phyloP scores from a whole-genome alignment of 2,329 filamentous ascomycete species.

The Sphaerostilbella broomeana region DNA sequence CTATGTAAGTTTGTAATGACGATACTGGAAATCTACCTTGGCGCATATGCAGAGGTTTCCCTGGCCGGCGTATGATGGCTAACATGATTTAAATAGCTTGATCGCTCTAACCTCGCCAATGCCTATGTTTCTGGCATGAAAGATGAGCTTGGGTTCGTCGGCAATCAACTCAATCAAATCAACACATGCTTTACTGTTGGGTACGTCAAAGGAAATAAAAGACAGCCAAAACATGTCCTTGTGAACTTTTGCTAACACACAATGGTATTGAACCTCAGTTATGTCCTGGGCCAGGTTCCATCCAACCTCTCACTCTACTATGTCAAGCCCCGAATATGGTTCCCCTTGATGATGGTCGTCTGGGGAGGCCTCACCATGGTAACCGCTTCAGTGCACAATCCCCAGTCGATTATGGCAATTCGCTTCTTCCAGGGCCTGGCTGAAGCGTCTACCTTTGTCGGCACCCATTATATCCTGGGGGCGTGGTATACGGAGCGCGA shows the following conservation, averaged over 20 bases:
- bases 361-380: constrained; percentile 60
- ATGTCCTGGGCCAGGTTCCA: constrained; percentile 52
- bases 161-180: constrained; percentile 35
- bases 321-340: constrained; percentile 56
- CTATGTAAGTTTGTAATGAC: constrained; percentile 44
- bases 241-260: no score
- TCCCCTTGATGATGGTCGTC: constrained; percentile 55
- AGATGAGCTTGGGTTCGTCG: constrained; percentile 40
- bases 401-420: constrained; percentile 31
- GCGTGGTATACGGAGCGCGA: constrained; percentile 56
- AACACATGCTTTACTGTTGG: constrained; percentile 32
- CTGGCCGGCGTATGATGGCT: neutral
- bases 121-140: constrained; percentile 40
- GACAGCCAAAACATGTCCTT: neutral
- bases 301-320: constrained; percentile 58
- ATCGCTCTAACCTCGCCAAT: constrained; percentile 34
- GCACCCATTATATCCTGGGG: constrained; percentile 38
- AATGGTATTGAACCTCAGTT: constrained; percentile 18
- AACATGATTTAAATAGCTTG: constrained; percentile 21
- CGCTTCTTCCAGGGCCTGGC: constrained; percentile 34
- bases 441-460: constrained; percentile 35
- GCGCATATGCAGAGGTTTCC: no score
- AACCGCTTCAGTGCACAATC: constrained; percentile 33
- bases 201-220: constrained; percentile 18
- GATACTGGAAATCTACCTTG: no score